Conservation (phyloP, 495 filamentous ascomycete genomes). For the Friedmanniomyces endolithicus region DNA sequence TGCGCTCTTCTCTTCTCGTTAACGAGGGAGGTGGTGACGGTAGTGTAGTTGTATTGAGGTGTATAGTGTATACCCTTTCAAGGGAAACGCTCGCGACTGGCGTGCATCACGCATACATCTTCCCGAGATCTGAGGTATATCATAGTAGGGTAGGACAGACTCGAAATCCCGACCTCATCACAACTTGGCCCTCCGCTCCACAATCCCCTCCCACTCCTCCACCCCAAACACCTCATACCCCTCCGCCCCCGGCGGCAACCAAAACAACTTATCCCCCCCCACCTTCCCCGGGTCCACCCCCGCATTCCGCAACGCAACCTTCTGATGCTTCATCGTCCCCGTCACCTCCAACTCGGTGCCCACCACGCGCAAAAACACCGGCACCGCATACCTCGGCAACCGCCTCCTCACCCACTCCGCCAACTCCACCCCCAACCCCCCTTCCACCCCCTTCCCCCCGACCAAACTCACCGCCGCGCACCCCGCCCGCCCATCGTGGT, state of each 20-base stretch:
- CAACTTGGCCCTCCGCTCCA: conserved; percentile 17
- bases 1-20: no score
- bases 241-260: conserved; percentile 15
- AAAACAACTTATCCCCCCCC: conserved; percentile 17
- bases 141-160: no score
- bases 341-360: conserved; percentile 18
- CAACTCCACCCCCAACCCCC: conserved; percentile 3
- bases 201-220: conserved; percentile 16
- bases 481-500: conserved; percentile 32
- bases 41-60: no score
- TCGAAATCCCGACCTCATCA: not conserved
- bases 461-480: conserved; percentile 29
- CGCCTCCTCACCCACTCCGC: conserved; percentile 9
- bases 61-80: no score
- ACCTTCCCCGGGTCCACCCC: conserved; percentile 21
- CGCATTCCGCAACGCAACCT: conserved; percentile 18
- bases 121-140: no score
- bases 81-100: no score
- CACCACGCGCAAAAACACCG: conserved; percentile 20
- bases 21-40: no score
- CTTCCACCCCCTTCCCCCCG: conserved; percentile 1
- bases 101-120: no score
- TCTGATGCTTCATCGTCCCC: conserved; percentile 24
- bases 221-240: conserved; percentile 17
- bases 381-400: conserved; percentile 20